phyloP scores from a whole-genome alignment of 495 filamentous ascomycete genomes.

The Pseudevernia furfuracea region DNA sequence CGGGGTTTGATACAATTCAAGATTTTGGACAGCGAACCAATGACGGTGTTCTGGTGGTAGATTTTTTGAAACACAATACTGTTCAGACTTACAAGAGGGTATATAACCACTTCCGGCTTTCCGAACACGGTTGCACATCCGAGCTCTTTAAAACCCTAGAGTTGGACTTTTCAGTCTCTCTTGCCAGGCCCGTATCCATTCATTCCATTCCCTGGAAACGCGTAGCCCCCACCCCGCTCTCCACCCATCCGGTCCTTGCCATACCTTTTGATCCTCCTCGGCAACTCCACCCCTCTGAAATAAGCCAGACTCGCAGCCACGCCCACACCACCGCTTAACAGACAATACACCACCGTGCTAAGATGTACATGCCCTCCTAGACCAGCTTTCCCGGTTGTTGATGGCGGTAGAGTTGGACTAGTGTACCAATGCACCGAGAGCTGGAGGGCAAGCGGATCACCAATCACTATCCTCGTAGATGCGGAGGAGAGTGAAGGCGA shows the following conservation, averaged over 20 bases:
- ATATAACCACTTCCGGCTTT: too few relatives aligned
- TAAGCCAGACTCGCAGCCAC: slow-evolving; percentile 32
- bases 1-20: too few relatives aligned
- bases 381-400: slow-evolving; percentile 21
- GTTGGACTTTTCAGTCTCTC: slow-evolving; percentile 54
- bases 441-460: slow-evolving; percentile 71
- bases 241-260: slow-evolving; percentile 34
- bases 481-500: slow-evolving; percentile 61
- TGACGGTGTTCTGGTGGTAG: too few relatives aligned
- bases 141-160: too few relatives aligned
- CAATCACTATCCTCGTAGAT: slow-evolving; percentile 61
- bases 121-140: too few relatives aligned
- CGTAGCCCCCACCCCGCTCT: slow-evolving; percentile 41
- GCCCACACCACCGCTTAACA: slow-evolving; percentile 36
- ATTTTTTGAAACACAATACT: too few relatives aligned
- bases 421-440: slow-evolving; percentile 74
- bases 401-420: slow-evolving; percentile 35
- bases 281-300: slow-evolving; percentile 34
- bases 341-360: slow-evolving; percentile 29
- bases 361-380: slow-evolving; percentile 29
- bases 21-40: too few relatives aligned
- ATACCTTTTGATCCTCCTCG: slow-evolving; percentile 40
- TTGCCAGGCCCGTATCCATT: slow-evolving; percentile 51
- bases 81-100: too few relatives aligned
- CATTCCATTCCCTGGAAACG: slow-evolving; percentile 29